Evolutionary conservation across 2,329 filamentous ascomycete genomes (phyloP).

Genomic region (Verticillium alfalfae): DNA sequence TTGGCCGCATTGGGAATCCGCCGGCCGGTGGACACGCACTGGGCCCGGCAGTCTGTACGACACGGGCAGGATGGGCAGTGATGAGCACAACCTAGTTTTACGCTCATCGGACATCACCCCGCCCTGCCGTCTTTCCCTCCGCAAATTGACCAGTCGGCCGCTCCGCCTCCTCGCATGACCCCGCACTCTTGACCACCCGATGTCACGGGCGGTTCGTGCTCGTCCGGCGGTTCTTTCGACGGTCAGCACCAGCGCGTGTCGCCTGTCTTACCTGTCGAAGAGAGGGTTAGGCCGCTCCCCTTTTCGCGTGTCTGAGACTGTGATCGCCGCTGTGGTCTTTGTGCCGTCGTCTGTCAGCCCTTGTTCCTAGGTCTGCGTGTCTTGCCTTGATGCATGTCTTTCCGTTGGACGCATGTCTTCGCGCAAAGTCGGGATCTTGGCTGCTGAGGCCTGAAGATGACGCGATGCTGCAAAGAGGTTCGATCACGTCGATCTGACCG

Average conservation of each 20-base stretch:
- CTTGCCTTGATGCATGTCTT: background rate
- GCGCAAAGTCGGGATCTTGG: background rate
- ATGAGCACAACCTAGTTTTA: background rate
- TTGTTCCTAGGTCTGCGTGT: background rate
- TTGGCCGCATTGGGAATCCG: background rate
- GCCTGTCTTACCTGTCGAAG: background rate
- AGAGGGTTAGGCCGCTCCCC: background rate
- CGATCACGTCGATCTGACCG: background rate
- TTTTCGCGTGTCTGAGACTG: background rate
- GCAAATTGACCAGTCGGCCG: background rate
- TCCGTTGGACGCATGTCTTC: background rate
- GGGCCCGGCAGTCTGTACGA: background rate
- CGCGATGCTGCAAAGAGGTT: background rate
- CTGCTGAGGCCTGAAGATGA: background rate
- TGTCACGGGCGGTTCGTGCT: background rate
- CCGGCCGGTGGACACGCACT: background rate
- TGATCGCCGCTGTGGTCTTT: background rate
- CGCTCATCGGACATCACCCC: background rate
- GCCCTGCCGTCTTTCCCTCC: background rate
- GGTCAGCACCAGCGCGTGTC: background rate
- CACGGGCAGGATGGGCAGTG: background rate
- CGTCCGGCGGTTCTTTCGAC: background rate
- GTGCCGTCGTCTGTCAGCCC: background rate
- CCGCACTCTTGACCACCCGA: background rate
- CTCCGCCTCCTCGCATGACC: background rate